A percentile compares a stretch with the other conserved stretches of the same genome.
phyloP scores from a whole-genome alignment of 202 grass and related monocot species.

The Elaeis oleifera region DNA sequence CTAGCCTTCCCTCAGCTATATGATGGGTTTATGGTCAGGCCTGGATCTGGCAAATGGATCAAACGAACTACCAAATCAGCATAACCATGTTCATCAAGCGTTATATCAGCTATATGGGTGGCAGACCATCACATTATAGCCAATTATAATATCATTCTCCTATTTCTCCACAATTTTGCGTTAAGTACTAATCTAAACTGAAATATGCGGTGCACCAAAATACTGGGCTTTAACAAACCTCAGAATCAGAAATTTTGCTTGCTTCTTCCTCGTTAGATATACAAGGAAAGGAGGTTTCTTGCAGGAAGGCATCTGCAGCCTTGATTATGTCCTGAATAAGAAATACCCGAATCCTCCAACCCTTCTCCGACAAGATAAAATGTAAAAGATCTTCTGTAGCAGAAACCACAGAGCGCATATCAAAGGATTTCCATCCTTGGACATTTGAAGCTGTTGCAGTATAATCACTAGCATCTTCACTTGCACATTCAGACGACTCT shows the following conservation, averaged over 20 bases:
- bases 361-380: slow-evolving; percentile 89
- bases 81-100: no score
- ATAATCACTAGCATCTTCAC: slow-evolving; percentile 32
- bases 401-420: slow-evolving; percentile 85
- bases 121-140: no score
- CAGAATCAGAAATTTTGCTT: slow-evolving; percentile 32
- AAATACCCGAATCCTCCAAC: slow-evolving; percentile 89
- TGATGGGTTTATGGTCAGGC: no score
- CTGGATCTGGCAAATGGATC: no score
- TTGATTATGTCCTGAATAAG: slow-evolving; percentile 84
- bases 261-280: slow-evolving; percentile 40
- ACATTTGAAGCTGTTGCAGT: slow-evolving; percentile 22
- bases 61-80: no score
- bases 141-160: no score
- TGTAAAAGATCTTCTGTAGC: slow-evolving; percentile 83
- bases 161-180: no score
- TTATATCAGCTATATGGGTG: no score
- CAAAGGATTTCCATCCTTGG: slow-evolving; percentile 70
- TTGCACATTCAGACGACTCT: slow-evolving; percentile 50
- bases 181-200: no score
- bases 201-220: no score
- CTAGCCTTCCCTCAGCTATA: no score
- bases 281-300: slow-evolving; percentile 63
- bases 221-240: slow-evolving; percentile 35
- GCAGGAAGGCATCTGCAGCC: slow-evolving; percentile 58